Conservation (phyloP, 2,329 filamentous ascomycete genomes). For the Arthrinium phaeospermum region DNA sequence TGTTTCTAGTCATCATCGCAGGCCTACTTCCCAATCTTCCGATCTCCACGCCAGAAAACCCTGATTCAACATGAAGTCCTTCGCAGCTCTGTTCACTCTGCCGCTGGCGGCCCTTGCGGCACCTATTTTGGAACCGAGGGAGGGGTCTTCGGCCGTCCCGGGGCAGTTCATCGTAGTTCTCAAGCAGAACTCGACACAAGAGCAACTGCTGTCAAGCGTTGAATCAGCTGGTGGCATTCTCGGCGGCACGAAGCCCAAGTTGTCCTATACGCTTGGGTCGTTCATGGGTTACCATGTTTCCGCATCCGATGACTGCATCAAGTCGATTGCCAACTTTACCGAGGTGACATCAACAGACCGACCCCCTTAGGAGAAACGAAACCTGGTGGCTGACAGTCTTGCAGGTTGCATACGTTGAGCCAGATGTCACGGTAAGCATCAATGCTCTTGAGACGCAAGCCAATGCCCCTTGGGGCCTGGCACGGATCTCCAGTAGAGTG, state of each 20-base stretch:
- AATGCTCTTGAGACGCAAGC: constrained; percentile 35
- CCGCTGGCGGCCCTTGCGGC: constrained; percentile 32
- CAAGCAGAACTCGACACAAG: constrained; percentile 31
- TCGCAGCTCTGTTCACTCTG: constrained; percentile 28
- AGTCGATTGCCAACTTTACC: constrained; percentile 29
- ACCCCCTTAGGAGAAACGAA: too few species aligned
- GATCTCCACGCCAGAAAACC: background rate
- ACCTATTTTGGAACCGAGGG: constrained; percentile 32
- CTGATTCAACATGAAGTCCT: constrained; percentile 31
- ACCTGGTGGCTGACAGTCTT: constrained; percentile 15
- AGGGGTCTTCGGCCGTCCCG: constrained; percentile 28
- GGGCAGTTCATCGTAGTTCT: constrained; percentile 37
- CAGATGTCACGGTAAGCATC: constrained; percentile 31
- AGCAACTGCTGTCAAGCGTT: constrained; percentile 21
- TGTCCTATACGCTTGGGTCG: constrained; percentile 32
- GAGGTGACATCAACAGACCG: constrained; percentile 27
- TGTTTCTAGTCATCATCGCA: background rate
- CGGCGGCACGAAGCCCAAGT: constrained; percentile 27
- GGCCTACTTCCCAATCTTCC: background rate
- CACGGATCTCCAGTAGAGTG: constrained; percentile 43
- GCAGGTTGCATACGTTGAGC: constrained; percentile 36
- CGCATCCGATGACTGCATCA: constrained; percentile 31
- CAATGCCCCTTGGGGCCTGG: constrained; percentile 48
- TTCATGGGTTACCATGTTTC: constrained; percentile 36
- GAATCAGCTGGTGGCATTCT: constrained; percentile 19